Conservation (phyloP, 1,284 basidiomycete species). For the Microbotryum intermedium region DNA sequence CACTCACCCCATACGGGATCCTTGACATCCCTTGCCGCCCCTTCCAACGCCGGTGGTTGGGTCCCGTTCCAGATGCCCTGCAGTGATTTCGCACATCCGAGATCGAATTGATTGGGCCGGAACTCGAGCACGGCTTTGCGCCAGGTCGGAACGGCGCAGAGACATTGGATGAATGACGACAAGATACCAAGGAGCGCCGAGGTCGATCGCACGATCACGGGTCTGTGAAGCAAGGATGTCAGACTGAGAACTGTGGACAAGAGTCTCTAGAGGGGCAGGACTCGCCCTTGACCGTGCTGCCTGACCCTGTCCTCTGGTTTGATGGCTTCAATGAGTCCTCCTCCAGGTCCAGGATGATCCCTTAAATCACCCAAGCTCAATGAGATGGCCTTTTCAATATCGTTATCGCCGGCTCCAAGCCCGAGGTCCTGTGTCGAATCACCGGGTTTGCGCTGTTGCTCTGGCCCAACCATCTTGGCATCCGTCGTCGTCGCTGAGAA, state of each 20-base stretch:
- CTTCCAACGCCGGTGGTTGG: not conserved
- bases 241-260: not conserved
- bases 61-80: not conserved
- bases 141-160: conserved; percentile 20
- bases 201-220: conserved; percentile 8
- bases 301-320: conserved; percentile 10
- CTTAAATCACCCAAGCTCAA: conserved; percentile 10
- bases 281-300: not conserved
- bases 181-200: conserved; percentile 13
- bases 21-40: not conserved
- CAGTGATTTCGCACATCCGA: not conserved
- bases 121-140: conserved; percentile 16
- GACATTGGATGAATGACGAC: conserved; percentile 17
- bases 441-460: not conserved
- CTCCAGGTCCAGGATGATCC: conserved; percentile 1
- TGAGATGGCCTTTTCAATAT: conserved; percentile 14
- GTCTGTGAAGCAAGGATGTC: not conserved
- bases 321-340: conserved; percentile 1
- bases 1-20: not conserved
- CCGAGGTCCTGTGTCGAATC: not conserved
- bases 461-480: not conserved
- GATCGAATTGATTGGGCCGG: not conserved
- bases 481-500: not conserved
- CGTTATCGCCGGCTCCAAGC: conserved; percentile 2
- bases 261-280: not conserved